Evolutionary conservation across 768 basidiomycete species (phyloP).

Genomic region (Daedaleopsis sinensis): DNA sequence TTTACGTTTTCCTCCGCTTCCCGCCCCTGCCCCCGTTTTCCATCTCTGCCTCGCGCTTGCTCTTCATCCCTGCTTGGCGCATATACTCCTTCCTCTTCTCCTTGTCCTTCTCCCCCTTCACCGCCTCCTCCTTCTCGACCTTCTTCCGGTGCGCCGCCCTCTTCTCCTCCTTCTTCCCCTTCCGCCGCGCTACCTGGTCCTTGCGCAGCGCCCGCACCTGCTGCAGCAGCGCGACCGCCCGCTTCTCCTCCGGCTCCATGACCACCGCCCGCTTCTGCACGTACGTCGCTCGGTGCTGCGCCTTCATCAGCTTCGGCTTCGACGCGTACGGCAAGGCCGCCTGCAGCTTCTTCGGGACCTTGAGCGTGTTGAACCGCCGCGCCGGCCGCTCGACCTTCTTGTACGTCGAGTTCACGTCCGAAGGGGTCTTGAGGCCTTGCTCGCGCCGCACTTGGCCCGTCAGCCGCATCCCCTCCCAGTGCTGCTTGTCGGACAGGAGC

Average conservation of each 20-base stretch:
- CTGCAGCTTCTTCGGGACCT: constrained; percentile 89
- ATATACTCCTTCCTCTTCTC: constrained; percentile 79
- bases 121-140: constrained; percentile 67
- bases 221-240: constrained; percentile 87
- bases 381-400: constrained; percentile 76
- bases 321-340: constrained; percentile 88
- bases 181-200: constrained; percentile 78
- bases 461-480: constrained; percentile 94
- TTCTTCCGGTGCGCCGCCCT: constrained; percentile 70
- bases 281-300: constrained; percentile 80
- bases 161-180: constrained; percentile 86
- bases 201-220: constrained; percentile 92
- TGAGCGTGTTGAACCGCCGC: constrained; percentile 89
- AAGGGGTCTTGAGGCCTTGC: constrained; percentile 80
- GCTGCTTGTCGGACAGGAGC: constrained; percentile 77
- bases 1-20: constrained; percentile 45
- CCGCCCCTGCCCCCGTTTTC: constrained; percentile 54
- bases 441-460: constrained; percentile 93
- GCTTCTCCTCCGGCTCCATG: constrained; percentile 94
- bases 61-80: constrained; percentile 71
- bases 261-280: constrained; percentile 94
- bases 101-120: constrained; percentile 67
- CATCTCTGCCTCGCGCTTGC: constrained; percentile 61
- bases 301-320: constrained; percentile 83
- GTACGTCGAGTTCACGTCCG: constrained; percentile 85